Evolutionary conservation across 345 rosid genomes (phyloP).

Genomic region (Populus euphratica): DNA sequence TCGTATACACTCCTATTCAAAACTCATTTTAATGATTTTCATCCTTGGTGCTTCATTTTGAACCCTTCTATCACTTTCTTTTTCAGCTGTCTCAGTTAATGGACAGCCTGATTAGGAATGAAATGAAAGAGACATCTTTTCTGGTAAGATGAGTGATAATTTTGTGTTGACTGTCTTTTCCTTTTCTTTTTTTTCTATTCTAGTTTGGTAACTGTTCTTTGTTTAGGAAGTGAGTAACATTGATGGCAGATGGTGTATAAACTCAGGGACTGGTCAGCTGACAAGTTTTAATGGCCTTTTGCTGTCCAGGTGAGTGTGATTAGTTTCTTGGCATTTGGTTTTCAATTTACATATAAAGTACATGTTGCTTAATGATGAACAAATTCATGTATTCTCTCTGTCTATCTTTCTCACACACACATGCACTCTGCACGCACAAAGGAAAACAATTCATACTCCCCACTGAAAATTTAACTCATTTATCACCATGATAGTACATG

Average conservation of each 20-base stretch:
- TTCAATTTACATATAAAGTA: background rate
- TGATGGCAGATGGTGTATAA: slow-evolving; percentile 86
- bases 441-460: too few species aligned
- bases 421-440: background rate
- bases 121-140: slow-evolving; percentile 43
- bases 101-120: slow-evolving; percentile 62
- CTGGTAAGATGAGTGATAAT: slow-evolving; percentile 40
- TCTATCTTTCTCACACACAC: background rate
- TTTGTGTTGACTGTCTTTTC: slow-evolving; percentile 12
- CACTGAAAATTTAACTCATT: background rate
- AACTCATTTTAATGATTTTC: too few species aligned
- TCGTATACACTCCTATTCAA: too few species aligned
- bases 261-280: slow-evolving; percentile 49
- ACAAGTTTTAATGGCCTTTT: slow-evolving; percentile 60
- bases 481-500: background rate
- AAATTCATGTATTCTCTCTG: background rate
- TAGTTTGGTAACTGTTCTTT: slow-evolving; percentile 16
- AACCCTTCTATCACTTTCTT: slow-evolving; percentile 13
- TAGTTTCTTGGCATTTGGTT: slow-evolving; percentile 4
- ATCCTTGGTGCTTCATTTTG: background rate
- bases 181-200: slow-evolving; percentile 7
- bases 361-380: background rate
- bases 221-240: slow-evolving; percentile 57
- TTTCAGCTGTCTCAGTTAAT: slow-evolving; percentile 68
- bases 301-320: slow-evolving; percentile 59